These are phyloP conservation scores for Serendipita sp. DNA, from an alignment of 768 basidiomycete species.

Conservation along the genomic window DNA sequence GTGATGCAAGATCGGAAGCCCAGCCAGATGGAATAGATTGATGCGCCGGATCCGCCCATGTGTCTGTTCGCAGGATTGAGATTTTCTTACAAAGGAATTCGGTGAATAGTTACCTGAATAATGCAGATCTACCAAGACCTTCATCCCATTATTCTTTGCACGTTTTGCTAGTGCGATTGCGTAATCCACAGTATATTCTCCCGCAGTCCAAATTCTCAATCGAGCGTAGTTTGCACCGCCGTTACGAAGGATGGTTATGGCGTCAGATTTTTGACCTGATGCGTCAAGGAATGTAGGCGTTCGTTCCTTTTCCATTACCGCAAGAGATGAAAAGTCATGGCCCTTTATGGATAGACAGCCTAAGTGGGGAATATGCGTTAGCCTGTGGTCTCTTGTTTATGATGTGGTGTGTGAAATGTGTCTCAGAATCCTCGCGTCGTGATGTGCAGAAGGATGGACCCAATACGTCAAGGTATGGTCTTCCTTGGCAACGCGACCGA, in stretches of 20 bases:
- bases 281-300: neutral
- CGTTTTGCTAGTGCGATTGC: conserved; percentile 38
- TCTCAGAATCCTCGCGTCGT: too few species aligned
- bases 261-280: neutral
- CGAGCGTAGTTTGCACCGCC: conserved; percentile 43
- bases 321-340: neutral
- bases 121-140: conserved; percentile 38
- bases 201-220: conserved; percentile 46
- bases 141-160: conserved; percentile 39
- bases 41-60: conserved; percentile 46
- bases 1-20: conserved; percentile 30
- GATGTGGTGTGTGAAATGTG: too few species aligned
- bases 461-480: too few species aligned
- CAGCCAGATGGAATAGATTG: conserved; percentile 42
- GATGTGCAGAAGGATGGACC: too few species aligned
- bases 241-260: conserved; percentile 28
- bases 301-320: neutral
- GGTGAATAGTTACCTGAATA: conserved; percentile 16
- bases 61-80: conserved; percentile 16
- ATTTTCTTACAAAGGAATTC: neutral
- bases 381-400: neutral
- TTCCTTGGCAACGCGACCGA: too few species aligned
- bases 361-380: neutral
- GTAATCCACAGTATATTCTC: conserved; percentile 32
- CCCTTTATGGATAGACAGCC: neutral